Conservation (phyloP, 495 filamentous ascomycete genomes). For the Penicillium ucsense region DNA sequence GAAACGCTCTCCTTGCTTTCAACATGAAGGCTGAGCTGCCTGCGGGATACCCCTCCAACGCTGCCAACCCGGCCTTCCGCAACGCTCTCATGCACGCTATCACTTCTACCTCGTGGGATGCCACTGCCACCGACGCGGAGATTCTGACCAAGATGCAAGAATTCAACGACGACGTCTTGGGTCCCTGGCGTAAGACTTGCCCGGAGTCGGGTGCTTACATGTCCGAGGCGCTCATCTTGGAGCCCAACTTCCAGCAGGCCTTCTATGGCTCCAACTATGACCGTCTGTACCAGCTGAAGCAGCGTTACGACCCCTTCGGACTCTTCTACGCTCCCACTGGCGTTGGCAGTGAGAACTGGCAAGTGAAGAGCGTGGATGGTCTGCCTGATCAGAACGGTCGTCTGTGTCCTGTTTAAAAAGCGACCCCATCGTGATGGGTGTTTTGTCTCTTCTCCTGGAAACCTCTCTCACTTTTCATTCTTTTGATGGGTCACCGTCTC, state of each 20-base stretch:
- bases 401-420: constrained; percentile 18
- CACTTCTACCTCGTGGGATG: constrained; percentile 23
- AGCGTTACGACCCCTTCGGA: constrained; percentile 42
- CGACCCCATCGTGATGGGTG: not conserved
- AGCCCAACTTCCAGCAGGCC: constrained; percentile 52
- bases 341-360: constrained; percentile 47
- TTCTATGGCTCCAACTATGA: constrained; percentile 53
- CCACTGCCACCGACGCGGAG: constrained; percentile 8
- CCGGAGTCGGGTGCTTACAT: constrained; percentile 28
- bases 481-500: too few relatives aligned
- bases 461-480: too few relatives aligned
- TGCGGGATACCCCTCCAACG: constrained; percentile 19
- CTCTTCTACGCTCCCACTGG: constrained; percentile 47
- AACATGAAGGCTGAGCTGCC: constrained; percentile 36
- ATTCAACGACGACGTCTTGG: constrained; percentile 33
- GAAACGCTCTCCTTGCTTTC: constrained; percentile 36
- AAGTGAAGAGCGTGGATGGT: constrained; percentile 18
- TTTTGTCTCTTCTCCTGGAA: not conserved
- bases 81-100: constrained; percentile 43
- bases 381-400: constrained; percentile 28
- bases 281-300: constrained; percentile 41
- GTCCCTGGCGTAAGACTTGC: constrained; percentile 39
- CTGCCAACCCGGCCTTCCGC: constrained; percentile 48
- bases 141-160: constrained; percentile 13
- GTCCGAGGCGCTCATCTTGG: constrained; percentile 42